A percentile compares a stretch with the other conserved stretches of the same genome.
phyloP scores from a whole-genome alignment of 805 yeast genomes.

The Lachancea cidri region DNA sequence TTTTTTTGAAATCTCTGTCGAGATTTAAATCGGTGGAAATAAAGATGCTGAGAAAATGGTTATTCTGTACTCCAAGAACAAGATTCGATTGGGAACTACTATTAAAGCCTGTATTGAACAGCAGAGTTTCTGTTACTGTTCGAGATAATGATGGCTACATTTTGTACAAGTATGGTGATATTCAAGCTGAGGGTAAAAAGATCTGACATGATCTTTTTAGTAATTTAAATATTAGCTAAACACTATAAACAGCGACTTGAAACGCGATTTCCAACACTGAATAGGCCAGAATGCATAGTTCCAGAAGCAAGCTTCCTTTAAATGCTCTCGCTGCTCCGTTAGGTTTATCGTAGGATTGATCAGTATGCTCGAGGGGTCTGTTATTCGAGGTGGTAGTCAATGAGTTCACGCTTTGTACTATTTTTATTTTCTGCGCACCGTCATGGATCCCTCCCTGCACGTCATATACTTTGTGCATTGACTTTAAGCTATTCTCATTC shows the following conservation, averaged over 20 bases:
- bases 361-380: too few relatives aligned
- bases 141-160: conserved; percentile 38
- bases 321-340: too few relatives aligned
- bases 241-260: too few relatives aligned
- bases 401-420: conserved; percentile 5
- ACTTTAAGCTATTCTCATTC: conserved; percentile 37
- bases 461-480: conserved; percentile 40
- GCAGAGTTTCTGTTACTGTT: conserved; percentile 33
- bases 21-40: conserved; percentile 34
- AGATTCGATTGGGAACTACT: conserved; percentile 37
- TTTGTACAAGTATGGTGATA: conserved; percentile 34
- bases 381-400: too few relatives aligned
- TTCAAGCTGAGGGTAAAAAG: background rate
- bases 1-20: conserved; percentile 30
- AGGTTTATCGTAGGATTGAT: too few relatives aligned
- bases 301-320: too few relatives aligned
- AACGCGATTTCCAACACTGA: too few relatives aligned
- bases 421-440: conserved; percentile 19
- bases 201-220: too few relatives aligned
- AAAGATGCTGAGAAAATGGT: conserved; percentile 34
- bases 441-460: conserved; percentile 36
- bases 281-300: too few relatives aligned
- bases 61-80: conserved; percentile 35
- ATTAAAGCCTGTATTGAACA: conserved; percentile 33
- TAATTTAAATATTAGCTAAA: too few relatives aligned